Conservation (phyloP, 2,329 filamentous ascomycete genomes). For the Talaromyces piceae region DNA sequence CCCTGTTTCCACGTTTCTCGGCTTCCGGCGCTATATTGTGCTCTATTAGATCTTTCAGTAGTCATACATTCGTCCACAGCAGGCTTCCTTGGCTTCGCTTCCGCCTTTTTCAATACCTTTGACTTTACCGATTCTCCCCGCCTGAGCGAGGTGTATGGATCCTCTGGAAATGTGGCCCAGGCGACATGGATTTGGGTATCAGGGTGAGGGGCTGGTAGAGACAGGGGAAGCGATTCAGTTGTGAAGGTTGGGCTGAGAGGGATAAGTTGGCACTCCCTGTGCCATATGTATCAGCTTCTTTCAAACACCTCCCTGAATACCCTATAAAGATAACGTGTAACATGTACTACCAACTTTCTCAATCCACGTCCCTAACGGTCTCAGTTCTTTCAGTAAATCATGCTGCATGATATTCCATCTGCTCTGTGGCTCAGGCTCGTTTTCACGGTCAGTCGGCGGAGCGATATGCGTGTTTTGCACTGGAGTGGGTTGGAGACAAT, state of each 20-base stretch:
- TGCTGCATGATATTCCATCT: constrained; percentile 16
- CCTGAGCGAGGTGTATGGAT: constrained; percentile 24
- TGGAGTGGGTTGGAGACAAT: constrained; percentile 15
- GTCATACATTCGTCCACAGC: constrained; percentile 19
- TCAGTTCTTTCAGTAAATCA: constrained; percentile 13
- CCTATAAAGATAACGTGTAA: neutral
- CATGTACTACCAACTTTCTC: constrained; percentile 18
- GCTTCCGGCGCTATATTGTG: constrained; percentile 18
- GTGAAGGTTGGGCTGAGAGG: constrained; percentile 9
- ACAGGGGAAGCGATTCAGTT: neutral
- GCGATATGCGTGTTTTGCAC: constrained; percentile 15
- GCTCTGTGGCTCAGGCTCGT: constrained; percentile 5
- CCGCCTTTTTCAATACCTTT: constrained; percentile 8
- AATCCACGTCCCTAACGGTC: constrained; percentile 2
- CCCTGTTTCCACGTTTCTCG: constrained; percentile 4
- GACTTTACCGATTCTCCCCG: constrained; percentile 20
- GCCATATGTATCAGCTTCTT: neutral
- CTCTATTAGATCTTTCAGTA: constrained; percentile 22
- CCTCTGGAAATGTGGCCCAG: constrained; percentile 17
- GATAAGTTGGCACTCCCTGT: constrained; percentile 19
- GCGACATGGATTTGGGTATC: constrained; percentile 1
- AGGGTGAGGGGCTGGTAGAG: neutral
- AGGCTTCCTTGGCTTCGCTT: constrained; percentile 15
- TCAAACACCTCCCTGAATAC: neutral
- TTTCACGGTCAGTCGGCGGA: constrained; percentile 8